A percentile compares a stretch with the other conserved stretches of the same genome.
Evolutionary conservation across 2,329 filamentous ascomycete species (phyloP).

Genomic region (Amphichorda felina): DNA sequence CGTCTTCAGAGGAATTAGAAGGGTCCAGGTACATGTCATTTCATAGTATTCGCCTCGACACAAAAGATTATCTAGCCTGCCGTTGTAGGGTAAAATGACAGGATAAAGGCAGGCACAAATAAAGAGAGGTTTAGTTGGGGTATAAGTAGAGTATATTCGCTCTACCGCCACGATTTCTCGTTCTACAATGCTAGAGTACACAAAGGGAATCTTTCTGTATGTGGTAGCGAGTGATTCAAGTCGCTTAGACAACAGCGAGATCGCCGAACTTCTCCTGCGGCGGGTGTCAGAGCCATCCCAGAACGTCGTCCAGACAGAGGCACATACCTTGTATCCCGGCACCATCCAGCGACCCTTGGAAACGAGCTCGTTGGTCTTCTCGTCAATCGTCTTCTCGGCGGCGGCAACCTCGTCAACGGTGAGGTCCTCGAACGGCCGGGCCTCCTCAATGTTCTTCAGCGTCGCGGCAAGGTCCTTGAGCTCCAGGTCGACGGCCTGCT

Average conservation of each 20-base stretch:
- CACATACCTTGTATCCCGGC: conserved; percentile 91
- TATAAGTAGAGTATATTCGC: conserved; percentile 19
- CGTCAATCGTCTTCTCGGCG: conserved; percentile 91
- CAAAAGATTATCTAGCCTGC: too few species aligned
- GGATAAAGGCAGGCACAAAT: too few species aligned
- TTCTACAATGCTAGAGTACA: conserved; percentile 65
- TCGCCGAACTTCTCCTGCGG: conserved; percentile 96
- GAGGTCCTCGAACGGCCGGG: conserved; percentile 90
- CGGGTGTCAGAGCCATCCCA: conserved; percentile 30
- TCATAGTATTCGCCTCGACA: too few species aligned
- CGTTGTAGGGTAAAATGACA: too few species aligned
- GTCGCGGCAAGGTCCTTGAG: conserved; percentile 90
- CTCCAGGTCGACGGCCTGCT: conserved; percentile 90
- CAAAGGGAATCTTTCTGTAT: conserved; percentile 30
- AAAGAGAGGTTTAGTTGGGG: conserved; percentile 7
- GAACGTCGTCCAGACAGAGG: conserved; percentile 20
- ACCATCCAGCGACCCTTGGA: conserved; percentile 98
- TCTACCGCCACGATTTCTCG: conserved; percentile 25
- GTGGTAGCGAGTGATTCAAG: conserved; percentile 19
- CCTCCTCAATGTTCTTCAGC: conserved; percentile 92
- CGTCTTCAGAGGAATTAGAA: too few species aligned
- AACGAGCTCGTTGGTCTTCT: conserved; percentile 90
- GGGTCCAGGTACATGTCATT: too few species aligned
- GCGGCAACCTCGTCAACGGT: conserved; percentile 96
- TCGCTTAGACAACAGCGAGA: conserved; percentile 77